phyloP scores from a whole-genome alignment of 2,329 filamentous ascomycete species.

The Curvularia hawaiiensis region DNA sequence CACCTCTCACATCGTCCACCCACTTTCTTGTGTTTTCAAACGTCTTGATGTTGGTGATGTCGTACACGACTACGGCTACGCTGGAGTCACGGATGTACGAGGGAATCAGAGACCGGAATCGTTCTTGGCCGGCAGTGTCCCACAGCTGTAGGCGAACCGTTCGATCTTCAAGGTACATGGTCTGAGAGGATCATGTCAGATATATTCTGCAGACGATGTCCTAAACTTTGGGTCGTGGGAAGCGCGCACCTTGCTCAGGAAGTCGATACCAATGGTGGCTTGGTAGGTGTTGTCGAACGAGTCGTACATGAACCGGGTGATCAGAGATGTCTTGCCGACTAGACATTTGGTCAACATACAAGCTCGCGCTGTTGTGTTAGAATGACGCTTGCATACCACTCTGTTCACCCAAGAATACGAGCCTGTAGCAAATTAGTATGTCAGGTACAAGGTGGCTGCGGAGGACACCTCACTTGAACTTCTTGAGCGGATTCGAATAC shows the following conservation, averaged over 20 bases:
- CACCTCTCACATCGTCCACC: conserved; percentile 97
- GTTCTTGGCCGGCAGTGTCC: conserved; percentile 97
- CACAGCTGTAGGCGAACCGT: conserved; percentile 97
- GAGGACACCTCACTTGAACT: conserved; percentile 79
- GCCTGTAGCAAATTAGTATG: conserved; percentile 58
- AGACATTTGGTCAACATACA: conserved; percentile 29
- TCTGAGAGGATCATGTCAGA: conserved; percentile 59
- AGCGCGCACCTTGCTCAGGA: conserved; percentile 84
- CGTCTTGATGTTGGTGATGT: conserved; percentile 95
- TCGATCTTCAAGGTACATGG: conserved; percentile 99
- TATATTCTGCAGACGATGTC: neutral
- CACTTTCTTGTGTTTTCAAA: conserved; percentile 99
- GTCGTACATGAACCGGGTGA: conserved; percentile 99
- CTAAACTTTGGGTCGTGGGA: neutral
- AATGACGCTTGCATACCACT: conserved; percentile 71
- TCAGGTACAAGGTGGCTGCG: conserved; percentile 14
- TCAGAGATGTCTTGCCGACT: conserved; percentile 99
- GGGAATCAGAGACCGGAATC: conserved; percentile 95
- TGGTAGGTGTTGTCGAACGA: conserved; percentile 99
- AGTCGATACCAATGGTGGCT: conserved; percentile 98
- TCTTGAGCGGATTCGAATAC: conserved; percentile 99
- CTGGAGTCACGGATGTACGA: conserved; percentile 98
- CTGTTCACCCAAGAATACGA: conserved; percentile 98
- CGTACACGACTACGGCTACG: conserved; percentile 98
- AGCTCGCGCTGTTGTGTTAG: neutral